Evolutionary conservation across 108 stramenopile species (phyloP), one percentile per base, ranked within the genome.

Genomic region (Cyclostephanos invisitatus): DNA sequence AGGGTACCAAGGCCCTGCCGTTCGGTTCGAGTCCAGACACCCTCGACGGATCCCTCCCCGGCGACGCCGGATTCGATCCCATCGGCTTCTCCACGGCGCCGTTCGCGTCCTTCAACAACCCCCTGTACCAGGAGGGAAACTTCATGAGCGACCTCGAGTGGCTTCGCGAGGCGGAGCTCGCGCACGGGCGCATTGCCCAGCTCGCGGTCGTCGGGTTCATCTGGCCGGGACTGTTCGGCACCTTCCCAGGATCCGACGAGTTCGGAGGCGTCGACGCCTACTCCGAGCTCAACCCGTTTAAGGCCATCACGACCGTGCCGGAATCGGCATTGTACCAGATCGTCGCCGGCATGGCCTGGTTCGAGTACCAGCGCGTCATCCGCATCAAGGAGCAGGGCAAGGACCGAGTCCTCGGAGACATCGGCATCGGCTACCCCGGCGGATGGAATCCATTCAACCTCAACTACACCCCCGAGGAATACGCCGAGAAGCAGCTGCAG

Each of bases 21-120:
- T 91, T 84, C 82, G 89, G 80, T 63, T 74, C 78, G 42, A 85
- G 86, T 55, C 92, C 95, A 38, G 86, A 84, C 61, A 85, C 88
- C 66, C 88, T 98, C 53, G 97, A 98, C 67, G 97, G 97, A 71
- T 85, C 87, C 67, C 80, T 96, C 63, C 72, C 87, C 17, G 97
- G 97, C 57, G 97, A 98, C 85, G 91, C 85, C 35, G 97, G 97
- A 61, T 98, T 98, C 84, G 97, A 98, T 85, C 97, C 97, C 48
- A 80, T 94, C 70, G 96, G 93, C 67, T 96, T 97, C 89, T 91
- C 96, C 67, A 96, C 91, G 81, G 88, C 81, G 59, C 93, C 95
- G 60, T 90, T 92, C 83, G 77, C 86, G 44, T 80, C 80, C 1
- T 79, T 73, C 74, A 75, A 77, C 68, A 79, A 79, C 62, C 78